Evolutionary conservation across 257 asterid genomes (phyloP).

Genomic region (Solanum chmielewskii): DNA sequence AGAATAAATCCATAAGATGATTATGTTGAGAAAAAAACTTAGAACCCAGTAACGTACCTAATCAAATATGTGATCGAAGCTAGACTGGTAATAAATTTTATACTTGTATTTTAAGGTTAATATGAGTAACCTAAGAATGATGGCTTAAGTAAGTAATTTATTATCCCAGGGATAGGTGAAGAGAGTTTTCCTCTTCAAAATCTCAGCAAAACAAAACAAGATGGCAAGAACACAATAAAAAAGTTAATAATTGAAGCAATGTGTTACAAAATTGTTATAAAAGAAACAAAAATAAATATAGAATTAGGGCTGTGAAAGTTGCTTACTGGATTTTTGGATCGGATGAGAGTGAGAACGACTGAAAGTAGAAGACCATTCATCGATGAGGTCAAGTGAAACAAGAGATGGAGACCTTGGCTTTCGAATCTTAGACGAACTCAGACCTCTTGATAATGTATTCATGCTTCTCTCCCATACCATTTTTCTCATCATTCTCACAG

Average conservation of each 20-base stretch:
- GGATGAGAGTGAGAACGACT: constrained; percentile 7
- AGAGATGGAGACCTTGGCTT: constrained; percentile 50
- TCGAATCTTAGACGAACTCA: constrained; percentile 6
- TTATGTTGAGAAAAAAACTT: background rate
- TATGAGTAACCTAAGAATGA: background rate
- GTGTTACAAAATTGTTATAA: background rate
- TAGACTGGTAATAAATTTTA: background rate
- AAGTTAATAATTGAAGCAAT: background rate
- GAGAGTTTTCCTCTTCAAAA: background rate
- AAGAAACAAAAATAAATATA: background rate
- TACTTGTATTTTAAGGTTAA: background rate
- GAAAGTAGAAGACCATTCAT: constrained; percentile 34
- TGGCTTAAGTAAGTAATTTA: too few relatives aligned
- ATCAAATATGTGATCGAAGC: background rate
- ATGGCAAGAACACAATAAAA: background rate
- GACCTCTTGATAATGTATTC: constrained; percentile 8
- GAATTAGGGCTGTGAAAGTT: background rate
- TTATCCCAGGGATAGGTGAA: background rate
- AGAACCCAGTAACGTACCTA: background rate
- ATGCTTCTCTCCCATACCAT: background rate
- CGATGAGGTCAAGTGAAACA: constrained; percentile 48
- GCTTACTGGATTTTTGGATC: constrained; percentile 9
- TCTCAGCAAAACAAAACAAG: background rate
- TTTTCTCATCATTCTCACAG: background rate
- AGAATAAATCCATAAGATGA: background rate